These are phyloP conservation scores for Vitis riparia DNA, from an alignment of 164 flowering plant genomes.

Conservation along the genomic window DNA sequence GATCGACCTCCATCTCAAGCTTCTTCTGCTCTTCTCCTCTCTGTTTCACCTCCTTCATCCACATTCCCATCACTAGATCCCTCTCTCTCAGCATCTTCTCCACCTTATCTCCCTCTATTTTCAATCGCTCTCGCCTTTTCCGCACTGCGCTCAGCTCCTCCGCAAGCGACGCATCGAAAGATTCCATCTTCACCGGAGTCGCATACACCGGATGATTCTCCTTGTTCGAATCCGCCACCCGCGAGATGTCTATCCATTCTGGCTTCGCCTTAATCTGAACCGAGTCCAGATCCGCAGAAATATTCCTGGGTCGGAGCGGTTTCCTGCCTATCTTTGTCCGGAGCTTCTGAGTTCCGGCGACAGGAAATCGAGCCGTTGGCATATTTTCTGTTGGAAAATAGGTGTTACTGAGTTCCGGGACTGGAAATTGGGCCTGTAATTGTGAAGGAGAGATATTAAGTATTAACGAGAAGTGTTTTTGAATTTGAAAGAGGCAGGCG, in stretches of 20 bases:
- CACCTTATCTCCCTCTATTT: constrained; percentile 59
- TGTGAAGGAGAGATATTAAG: not conserved
- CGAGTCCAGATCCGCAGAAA: not conserved
- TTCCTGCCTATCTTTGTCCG: constrained; percentile 34
- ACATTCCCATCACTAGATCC: constrained; percentile 40
- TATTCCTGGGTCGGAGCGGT: constrained; percentile 63
- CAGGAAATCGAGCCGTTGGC: constrained; percentile 27
- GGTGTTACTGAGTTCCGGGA: not conserved
- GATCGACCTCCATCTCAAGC: constrained; percentile 64
- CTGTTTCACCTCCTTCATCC: constrained; percentile 38
- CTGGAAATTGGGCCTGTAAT: not conserved
- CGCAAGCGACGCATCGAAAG: constrained; percentile 62
- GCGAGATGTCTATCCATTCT: constrained; percentile 21
- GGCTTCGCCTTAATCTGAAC: constrained; percentile 17
- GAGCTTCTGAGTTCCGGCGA: constrained; percentile 20
- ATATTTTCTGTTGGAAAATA: constrained; percentile 12
- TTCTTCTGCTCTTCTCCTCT: constrained; percentile 61
- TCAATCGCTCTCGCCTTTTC: constrained; percentile 61
- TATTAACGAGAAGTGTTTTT: constrained; percentile 11
- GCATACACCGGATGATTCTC: constrained; percentile 25
- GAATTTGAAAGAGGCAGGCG: constrained; percentile 35
- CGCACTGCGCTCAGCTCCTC: constrained; percentile 69
- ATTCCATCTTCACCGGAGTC: constrained; percentile 19
- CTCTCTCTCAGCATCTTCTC: constrained; percentile 60
- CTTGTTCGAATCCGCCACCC: constrained; percentile 32